These are phyloP conservation scores for Fraxinus baroniana DNA, from an alignment of 305 asterid species.

Conservation along the genomic window DNA sequence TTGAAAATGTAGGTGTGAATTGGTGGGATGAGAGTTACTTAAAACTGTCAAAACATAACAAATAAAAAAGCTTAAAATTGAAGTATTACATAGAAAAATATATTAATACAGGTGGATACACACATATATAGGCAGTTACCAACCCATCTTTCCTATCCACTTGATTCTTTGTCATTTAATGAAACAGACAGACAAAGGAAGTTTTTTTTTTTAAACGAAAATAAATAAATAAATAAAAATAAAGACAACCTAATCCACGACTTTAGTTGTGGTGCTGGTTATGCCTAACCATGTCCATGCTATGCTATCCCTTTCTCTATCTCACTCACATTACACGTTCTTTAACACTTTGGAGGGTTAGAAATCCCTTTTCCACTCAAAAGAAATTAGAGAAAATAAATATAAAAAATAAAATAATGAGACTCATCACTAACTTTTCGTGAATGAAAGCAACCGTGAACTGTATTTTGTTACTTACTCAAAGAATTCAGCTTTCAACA, in stretches of 20 bases:
- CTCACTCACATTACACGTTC: too few relatives aligned
- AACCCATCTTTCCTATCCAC: slow-evolving; percentile 57
- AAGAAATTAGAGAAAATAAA: neutral
- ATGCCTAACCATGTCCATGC: slow-evolving; percentile 32
- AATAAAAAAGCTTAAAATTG: neutral
- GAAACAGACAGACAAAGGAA: slow-evolving; percentile 25
- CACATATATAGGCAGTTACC: slow-evolving; percentile 41
- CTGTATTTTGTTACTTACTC: slow-evolving; percentile 50
- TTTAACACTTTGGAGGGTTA: too few relatives aligned
- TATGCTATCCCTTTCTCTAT: too few relatives aligned
- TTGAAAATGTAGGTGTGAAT: slow-evolving; percentile 43
- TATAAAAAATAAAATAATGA: neutral
- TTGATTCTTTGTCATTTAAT: slow-evolving; percentile 53
- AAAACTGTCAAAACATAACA: slow-evolving; percentile 8
- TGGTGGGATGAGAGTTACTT: slow-evolving; percentile 42
- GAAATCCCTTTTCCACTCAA: too few relatives aligned
- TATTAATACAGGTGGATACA: neutral
- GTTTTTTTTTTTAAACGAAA: neutral
- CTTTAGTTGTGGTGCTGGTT: slow-evolving; percentile 48
- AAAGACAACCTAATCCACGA: slow-evolving; percentile 53
- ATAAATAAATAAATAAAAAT: neutral
- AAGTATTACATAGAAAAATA: neutral
- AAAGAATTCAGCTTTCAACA: slow-evolving; percentile 43
- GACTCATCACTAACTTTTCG: slow-evolving; percentile 50
- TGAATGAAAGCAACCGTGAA: slow-evolving; percentile 67